Evolutionary conservation across 2,329 filamentous ascomycete genomes (phyloP), one percentile per base, ranked within the genome.

Genomic region (Fonsecaea monophora): DNA sequence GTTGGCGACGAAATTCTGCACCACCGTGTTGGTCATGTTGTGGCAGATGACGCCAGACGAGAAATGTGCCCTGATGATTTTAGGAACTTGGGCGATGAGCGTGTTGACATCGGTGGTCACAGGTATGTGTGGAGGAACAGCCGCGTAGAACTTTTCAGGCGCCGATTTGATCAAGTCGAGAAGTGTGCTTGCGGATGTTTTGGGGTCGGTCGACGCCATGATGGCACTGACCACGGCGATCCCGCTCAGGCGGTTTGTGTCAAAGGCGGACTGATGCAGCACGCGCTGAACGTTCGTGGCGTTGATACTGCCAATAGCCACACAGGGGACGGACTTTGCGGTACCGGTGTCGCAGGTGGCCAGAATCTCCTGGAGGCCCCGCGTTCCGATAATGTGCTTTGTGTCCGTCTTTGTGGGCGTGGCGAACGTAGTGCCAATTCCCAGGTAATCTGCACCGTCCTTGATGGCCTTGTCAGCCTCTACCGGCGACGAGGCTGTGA

Each of bases 1-100:
- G 75, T 96, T 97, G 60, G 95, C 94, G 15, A 94, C 92, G 74
- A 98, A 91, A 80, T 97, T 97, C 75, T 97, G 93, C 25, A 97
- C 94, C 0, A 98, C 94, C 60, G 94, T 84, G 77, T 98, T 98
- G 61, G 95, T 98, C 92, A 98, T 98, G 80, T 97, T 97, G 80
- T 98, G 94, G 59, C 90, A 91, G 25, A 98, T 84, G 0, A 94
- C 93, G 64, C 86, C 89, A 53, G 80, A 83, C 2, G 82, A 77
- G 4, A 86, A 86, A 56, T 97, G 85, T 5, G 83, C 82, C 66
- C 81, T 82, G 53, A 96, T 82, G 18, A 91, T 79, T 3, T 73
- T 64, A 2, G 81, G 79, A 4, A 82, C 76, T 34, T 77, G 73
- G n/a, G 74, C 68, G 6, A 79, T 38, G 45, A 83, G 64, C 4